Percentiles rank a stretch among this genome's conserved stretches.
phyloP scores from a whole-genome alignment of 139 green algal genomes.

The Closterium sp. region DNA sequence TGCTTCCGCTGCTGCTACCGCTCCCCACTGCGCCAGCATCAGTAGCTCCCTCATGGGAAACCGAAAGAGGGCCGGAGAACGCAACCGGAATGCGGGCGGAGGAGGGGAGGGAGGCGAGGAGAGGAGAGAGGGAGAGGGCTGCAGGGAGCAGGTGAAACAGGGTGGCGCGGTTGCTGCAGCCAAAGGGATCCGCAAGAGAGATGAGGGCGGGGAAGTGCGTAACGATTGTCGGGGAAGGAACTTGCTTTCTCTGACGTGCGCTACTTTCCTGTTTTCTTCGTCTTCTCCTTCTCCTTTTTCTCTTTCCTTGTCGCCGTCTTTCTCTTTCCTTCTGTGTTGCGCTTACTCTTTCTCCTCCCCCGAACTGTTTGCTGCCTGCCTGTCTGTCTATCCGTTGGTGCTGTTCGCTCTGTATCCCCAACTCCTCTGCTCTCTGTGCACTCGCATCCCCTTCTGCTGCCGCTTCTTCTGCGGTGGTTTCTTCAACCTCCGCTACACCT shows the following conservation, averaged over 20 bases:
- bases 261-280: not conserved
- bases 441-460: too few relatives aligned
- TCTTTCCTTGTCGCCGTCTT: not conserved
- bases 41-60: not conserved
- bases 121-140: not conserved
- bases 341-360: not conserved
- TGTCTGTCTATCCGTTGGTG: not conserved
- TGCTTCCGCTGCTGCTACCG: not conserved
- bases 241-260: not conserved
- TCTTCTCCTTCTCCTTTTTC: not conserved
- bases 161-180: not conserved
- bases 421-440: too few relatives aligned
- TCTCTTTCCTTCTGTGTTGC: not conserved
- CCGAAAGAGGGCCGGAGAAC: not conserved
- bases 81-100: not conserved
- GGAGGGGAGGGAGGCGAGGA: not conserved
- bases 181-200: not conserved
- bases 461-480: not conserved
- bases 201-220: not conserved
- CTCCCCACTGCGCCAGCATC: not conserved
- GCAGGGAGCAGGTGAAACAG: not conserved
- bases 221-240: not conserved
- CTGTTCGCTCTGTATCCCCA: not conserved
- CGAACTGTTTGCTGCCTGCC: not conserved
- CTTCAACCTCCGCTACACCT: not conserved